These are phyloP conservation scores for Pistacia vera DNA, from an alignment of 345 rosid species.

Conservation along the genomic window DNA sequence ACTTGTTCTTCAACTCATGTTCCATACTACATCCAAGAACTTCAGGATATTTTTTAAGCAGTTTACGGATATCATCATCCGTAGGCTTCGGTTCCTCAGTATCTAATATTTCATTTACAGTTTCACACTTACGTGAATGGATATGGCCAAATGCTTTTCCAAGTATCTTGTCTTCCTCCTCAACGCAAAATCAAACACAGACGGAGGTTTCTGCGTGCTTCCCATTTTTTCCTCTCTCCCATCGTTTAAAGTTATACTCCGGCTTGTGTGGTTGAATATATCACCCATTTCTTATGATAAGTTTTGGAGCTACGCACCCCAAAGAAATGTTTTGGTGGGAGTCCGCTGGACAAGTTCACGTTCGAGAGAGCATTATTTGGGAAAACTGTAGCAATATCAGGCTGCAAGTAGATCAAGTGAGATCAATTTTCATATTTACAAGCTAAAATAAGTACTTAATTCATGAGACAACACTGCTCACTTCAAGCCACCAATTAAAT, in stretches of 20 bases:
- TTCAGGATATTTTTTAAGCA: slow-evolving; percentile 88
- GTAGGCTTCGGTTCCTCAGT: slow-evolving; percentile 69
- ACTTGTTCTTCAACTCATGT: slow-evolving; percentile 73
- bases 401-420: slow-evolving; percentile 42
- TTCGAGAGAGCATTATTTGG: slow-evolving; percentile 26
- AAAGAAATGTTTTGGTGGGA: slow-evolving; percentile 21
- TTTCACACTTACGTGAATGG: slow-evolving; percentile 64
- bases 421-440: background rate
- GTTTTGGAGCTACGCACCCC: slow-evolving; percentile 18
- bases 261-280: slow-evolving; percentile 42
- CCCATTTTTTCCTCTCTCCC: slow-evolving; percentile 73
- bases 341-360: slow-evolving; percentile 26
- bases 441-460: background rate
- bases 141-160: slow-evolving; percentile 84
- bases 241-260: slow-evolving; percentile 34
- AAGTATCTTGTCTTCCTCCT: slow-evolving; percentile 87
- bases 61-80: slow-evolving; percentile 61
- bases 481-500: background rate
- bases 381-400: slow-evolving; percentile 33
- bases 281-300: slow-evolving; percentile 47
- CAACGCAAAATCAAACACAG: slow-evolving; percentile 54
- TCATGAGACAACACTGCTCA: background rate
- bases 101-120: slow-evolving; percentile 58
- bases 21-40: slow-evolving; percentile 83
- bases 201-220: slow-evolving; percentile 71